Conservation (phyloP, 1,284 basidiomycete species). For the Leccinum cinnamomeum region DNA sequence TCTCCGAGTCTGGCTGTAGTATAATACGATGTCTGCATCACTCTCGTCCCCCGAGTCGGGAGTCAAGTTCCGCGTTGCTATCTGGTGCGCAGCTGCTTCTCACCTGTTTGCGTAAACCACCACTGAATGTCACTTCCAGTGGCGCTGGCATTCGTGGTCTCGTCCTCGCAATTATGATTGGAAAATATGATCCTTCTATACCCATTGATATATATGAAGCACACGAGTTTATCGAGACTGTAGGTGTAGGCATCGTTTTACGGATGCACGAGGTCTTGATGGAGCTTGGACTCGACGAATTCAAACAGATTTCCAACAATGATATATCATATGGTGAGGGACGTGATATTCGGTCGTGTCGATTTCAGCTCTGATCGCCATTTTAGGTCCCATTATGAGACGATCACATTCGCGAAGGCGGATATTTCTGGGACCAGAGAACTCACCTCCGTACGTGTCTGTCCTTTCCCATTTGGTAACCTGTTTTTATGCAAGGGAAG, state of each 20-base stretch:
- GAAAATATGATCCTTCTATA: slow-evolving; percentile 13
- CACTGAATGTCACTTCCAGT: slow-evolving; percentile 4
- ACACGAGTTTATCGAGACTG: slow-evolving; percentile 14
- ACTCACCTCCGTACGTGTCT: slow-evolving; percentile 4
- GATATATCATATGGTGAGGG: neutral
- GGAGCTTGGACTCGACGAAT: slow-evolving; percentile 18
- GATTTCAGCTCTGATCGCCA: neutral
- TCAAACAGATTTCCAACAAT: neutral
- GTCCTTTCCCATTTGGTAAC: neutral
- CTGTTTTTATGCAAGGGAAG: neutral
- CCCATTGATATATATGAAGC: slow-evolving; percentile 18
- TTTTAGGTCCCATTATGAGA: neutral
- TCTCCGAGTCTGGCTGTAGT: neutral
- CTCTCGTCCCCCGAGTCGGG: neutral
- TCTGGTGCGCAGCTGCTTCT: slow-evolving; percentile 15
- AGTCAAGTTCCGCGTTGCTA: slow-evolving; percentile 18
- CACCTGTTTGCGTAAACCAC: neutral
- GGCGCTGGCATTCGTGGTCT: slow-evolving; percentile 5
- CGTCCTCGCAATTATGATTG: slow-evolving; percentile 17
- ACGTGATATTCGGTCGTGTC: neutral
- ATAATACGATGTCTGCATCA: slow-evolving; percentile 5
- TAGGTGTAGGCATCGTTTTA: slow-evolving; percentile 16
- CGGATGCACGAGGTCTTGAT: slow-evolving; percentile 13
- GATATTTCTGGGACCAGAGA: slow-evolving; percentile 21
- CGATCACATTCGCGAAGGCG: slow-evolving; percentile 19